A percentile compares a stretch with the other conserved stretches of the same genome.
phyloP scores from a whole-genome alignment of 2,329 filamentous ascomycete genomes.

The Neurospora crassa region DNA sequence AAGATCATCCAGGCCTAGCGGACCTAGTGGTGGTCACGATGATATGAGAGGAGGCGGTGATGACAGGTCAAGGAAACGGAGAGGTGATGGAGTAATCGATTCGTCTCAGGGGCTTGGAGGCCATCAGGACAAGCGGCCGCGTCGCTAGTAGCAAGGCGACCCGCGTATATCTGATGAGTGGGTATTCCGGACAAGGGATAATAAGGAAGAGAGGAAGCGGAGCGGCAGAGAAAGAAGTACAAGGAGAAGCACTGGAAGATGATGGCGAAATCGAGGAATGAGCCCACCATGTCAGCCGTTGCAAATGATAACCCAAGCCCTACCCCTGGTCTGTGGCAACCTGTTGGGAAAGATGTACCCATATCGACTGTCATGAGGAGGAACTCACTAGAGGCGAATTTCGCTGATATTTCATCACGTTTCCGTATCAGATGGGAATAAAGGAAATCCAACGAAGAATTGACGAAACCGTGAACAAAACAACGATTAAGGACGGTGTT shows the following conservation, averaged over 20 bases:
- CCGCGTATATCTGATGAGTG: neutral
- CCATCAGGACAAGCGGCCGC: slow-evolving; percentile 45
- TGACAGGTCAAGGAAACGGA: slow-evolving; percentile 28
- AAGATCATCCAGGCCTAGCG: neutral
- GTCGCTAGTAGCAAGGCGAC: slow-evolving; percentile 31
- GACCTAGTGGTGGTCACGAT: slow-evolving; percentile 18
- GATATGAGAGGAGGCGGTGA: slow-evolving; percentile 21
- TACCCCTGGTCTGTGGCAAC: neutral
- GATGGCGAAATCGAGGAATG: neutral
- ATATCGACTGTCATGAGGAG: neutral
- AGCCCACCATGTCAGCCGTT: neutral
- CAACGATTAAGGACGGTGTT: neutral
- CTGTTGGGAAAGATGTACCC: neutral
- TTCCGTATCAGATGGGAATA: neutral
- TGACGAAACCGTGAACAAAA: neutral
- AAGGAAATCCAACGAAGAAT: neutral
- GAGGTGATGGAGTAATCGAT: slow-evolving; percentile 33
- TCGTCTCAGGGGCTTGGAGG: slow-evolving; percentile 20
- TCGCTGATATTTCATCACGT: neutral
- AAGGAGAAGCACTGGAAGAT: neutral
- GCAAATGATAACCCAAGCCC: neutral
- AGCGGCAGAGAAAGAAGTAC: neutral
- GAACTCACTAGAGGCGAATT: neutral
- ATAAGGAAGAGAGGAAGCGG: neutral
- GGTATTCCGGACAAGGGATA: neutral